phyloP scores from a whole-genome alignment of 2,329 filamentous ascomycete genomes.

The Nothophoma quercina region DNA sequence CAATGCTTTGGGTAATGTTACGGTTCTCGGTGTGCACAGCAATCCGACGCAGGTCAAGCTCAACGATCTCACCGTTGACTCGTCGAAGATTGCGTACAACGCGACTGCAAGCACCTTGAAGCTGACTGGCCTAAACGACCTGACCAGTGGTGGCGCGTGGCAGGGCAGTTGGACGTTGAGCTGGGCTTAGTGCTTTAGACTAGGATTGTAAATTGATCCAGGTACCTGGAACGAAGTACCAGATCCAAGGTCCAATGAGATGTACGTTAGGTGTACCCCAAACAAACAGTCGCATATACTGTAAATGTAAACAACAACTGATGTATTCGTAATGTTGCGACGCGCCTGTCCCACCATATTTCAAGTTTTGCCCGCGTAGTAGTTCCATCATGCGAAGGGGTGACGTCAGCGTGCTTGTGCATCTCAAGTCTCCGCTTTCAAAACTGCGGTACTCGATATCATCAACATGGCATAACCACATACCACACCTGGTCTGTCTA shows the following conservation, averaged over 20 bases:
- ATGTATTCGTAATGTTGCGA: slow-evolving; percentile 12
- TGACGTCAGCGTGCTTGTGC: slow-evolving; percentile 31
- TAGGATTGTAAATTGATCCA: neutral
- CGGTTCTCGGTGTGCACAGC: slow-evolving; percentile 65
- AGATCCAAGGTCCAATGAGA: too few species aligned
- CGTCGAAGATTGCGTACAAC: slow-evolving; percentile 59
- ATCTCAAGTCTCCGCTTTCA: slow-evolving; percentile 7
- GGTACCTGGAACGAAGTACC: neutral
- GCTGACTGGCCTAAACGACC: slow-evolving; percentile 58
- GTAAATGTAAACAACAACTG: slow-evolving; percentile 1
- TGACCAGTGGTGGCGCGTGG: slow-evolving; percentile 66
- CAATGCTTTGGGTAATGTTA: slow-evolving; percentile 68
- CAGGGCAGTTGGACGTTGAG: slow-evolving; percentile 63
- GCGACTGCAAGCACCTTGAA: slow-evolving; percentile 57
- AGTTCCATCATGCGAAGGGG: slow-evolving; percentile 21
- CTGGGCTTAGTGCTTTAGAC: slow-evolving; percentile 58
- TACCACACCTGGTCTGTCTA: slow-evolving; percentile 8
- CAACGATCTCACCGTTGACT: slow-evolving; percentile 57
- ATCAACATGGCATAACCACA: slow-evolving; percentile 16
- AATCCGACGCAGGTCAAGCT: slow-evolving; percentile 52
- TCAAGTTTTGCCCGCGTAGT: slow-evolving; percentile 24
- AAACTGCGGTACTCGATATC: slow-evolving; percentile 1
- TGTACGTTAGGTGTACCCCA: too few species aligned
- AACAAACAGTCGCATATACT: too few species aligned
- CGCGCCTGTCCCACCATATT: slow-evolving; percentile 19